Conservation (phyloP, 2,329 filamentous ascomycete species). For the Trichoderma sp. region DNA sequence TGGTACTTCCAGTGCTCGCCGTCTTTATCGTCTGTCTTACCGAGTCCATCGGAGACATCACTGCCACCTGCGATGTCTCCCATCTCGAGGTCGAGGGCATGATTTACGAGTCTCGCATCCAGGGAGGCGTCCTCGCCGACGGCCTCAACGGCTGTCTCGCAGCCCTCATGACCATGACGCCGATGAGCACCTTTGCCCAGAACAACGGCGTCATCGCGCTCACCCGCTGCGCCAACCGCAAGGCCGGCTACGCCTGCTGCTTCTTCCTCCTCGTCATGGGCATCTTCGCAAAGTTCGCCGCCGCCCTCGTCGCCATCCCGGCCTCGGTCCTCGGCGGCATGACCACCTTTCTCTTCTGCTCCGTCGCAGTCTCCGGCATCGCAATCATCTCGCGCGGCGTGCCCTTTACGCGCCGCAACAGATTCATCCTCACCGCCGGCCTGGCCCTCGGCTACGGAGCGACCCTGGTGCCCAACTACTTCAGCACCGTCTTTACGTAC, state of each 20-base stretch:
- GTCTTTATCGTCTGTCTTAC: slow-evolving; percentile 72
- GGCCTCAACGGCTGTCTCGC: slow-evolving; percentile 73
- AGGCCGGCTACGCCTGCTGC: slow-evolving; percentile 74
- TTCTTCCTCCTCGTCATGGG: slow-evolving; percentile 78
- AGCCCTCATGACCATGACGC: slow-evolving; percentile 73
- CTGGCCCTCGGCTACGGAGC: slow-evolving; percentile 71
- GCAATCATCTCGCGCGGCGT: slow-evolving; percentile 68
- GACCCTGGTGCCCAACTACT: slow-evolving; percentile 65
- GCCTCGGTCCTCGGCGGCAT: slow-evolving; percentile 63
- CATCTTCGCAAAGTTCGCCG: slow-evolving; percentile 79
- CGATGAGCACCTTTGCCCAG: slow-evolving; percentile 77
- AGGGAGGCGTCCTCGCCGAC: slow-evolving; percentile 75
- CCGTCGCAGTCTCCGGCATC: slow-evolving; percentile 74
- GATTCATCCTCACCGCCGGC: slow-evolving; percentile 76
- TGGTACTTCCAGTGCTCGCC: slow-evolving; percentile 68
- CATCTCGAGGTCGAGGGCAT: slow-evolving; percentile 69
- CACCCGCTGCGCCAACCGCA: slow-evolving; percentile 76
- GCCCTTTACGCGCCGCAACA: slow-evolving; percentile 72
- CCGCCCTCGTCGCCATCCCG: slow-evolving; percentile 73
- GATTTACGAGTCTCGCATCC: slow-evolving; percentile 71
- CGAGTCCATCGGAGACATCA: slow-evolving; percentile 77
- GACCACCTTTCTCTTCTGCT: slow-evolving; percentile 77
- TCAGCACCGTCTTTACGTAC: slow-evolving; percentile 70
- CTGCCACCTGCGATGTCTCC: slow-evolving; percentile 77
- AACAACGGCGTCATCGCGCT: slow-evolving; percentile 84